Conservation (phyloP, 768 basidiomycete genomes). For the Suillus tomentosus region DNA sequence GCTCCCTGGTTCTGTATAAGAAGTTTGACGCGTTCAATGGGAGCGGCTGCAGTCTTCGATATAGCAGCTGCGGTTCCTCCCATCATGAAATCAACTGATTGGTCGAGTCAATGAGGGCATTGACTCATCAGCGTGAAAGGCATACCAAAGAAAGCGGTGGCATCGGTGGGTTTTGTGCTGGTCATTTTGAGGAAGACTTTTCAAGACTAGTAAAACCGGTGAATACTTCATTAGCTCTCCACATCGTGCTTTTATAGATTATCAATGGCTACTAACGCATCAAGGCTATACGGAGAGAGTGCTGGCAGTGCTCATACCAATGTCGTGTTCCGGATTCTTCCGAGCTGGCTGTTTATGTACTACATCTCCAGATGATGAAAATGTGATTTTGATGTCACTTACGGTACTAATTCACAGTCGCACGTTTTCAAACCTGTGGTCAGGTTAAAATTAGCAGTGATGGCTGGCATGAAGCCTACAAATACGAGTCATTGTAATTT, state of each 20-base stretch:
- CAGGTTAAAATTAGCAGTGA: neutral
- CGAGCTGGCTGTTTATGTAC: neutral
- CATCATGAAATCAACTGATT: conserved; percentile 39
- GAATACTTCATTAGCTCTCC: neutral
- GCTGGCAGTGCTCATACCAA: neutral
- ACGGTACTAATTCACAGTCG: neutral
- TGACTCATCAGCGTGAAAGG: neutral
- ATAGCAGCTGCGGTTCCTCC: conserved; percentile 38
- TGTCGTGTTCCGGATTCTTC: neutral
- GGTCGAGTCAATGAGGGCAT: conserved; percentile 9
- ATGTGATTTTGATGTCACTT: neutral
- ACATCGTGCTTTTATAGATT: neutral
- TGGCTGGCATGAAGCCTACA: too few relatives aligned
- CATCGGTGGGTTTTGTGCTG: neutral
- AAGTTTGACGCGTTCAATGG: conserved; percentile 43
- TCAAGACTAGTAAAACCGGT: neutral
- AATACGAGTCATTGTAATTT: neutral
- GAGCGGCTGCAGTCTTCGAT: conserved; percentile 42
- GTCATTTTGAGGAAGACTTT: neutral
- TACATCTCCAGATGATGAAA: neutral
- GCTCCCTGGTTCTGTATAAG: conserved; percentile 43
- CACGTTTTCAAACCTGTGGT: neutral
- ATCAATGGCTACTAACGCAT: too few relatives aligned
- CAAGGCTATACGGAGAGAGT: too few relatives aligned
- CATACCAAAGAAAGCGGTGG: conserved; percentile 25